These are phyloP conservation scores for Pisolithus orientalis DNA, from an alignment of 768 basidiomycete genomes.

Conservation along the genomic window DNA sequence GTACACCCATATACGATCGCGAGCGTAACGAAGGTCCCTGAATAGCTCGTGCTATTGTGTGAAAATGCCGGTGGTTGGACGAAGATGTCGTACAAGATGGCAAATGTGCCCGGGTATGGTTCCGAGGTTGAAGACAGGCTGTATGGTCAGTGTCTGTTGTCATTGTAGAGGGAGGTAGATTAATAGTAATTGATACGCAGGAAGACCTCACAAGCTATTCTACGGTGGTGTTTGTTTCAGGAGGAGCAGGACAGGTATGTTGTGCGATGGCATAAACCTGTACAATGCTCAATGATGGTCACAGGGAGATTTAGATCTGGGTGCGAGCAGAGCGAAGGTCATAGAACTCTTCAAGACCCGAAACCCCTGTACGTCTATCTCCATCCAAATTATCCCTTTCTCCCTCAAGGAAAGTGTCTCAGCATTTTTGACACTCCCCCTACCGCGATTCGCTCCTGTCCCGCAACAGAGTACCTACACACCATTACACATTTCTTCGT, in stretches of 20 bases:
- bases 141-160: slow-evolving; percentile 28
- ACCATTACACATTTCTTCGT: slow-evolving; percentile 34
- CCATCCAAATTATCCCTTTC: slow-evolving; percentile 2
- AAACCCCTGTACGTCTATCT: slow-evolving; percentile 22
- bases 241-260: slow-evolving; percentile 45
- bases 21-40: slow-evolving; percentile 32
- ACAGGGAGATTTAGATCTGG: slow-evolving; percentile 17
- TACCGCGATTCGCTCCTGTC: slow-evolving; percentile 33
- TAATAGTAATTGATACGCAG: not conserved
- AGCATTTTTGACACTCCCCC: slow-evolving; percentile 32
- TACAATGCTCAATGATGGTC: not conserved
- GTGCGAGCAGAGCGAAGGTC: slow-evolving; percentile 33
- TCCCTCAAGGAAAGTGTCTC: slow-evolving; percentile 1
- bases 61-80: slow-evolving; percentile 52
- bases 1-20: slow-evolving; percentile 52
- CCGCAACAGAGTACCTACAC: slow-evolving; percentile 29
- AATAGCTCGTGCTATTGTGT: slow-evolving; percentile 43
- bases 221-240: slow-evolving; percentile 47
- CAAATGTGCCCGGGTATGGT: slow-evolving; percentile 26
- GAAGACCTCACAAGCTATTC: not conserved
- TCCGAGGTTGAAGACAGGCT: slow-evolving; percentile 37
- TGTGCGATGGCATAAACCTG: not conserved
- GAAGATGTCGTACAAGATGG: slow-evolving; percentile 33
- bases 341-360: slow-evolving; percentile 45
- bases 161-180: not conserved